Evolutionary conservation across 202 grass and related monocot genomes (phyloP).

Genomic region (Saccharum hybrid): DNA sequence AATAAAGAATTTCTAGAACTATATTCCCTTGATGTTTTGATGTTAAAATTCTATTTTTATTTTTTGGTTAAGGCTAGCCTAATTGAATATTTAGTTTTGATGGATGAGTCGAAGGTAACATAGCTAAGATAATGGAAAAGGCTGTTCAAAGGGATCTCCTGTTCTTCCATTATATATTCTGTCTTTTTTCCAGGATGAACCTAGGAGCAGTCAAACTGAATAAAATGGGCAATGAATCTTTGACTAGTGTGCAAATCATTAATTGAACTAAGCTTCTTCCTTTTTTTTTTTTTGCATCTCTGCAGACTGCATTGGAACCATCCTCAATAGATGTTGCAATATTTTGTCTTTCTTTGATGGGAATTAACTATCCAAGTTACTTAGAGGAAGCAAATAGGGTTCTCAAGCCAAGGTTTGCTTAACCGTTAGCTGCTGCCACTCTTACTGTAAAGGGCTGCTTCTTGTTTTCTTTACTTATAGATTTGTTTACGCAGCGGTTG

Average conservation of each 20-base stretch:
- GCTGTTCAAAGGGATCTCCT: not conserved
- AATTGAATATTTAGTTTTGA: constrained; percentile 1
- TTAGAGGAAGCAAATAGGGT: constrained; percentile 89
- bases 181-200: not conserved
- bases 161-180: not conserved
- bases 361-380: constrained; percentile 81
- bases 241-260: constrained; percentile 9
- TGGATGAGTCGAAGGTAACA: not conserved
- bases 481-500: constrained; percentile 72
- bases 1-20: not conserved
- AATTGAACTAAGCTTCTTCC: constrained; percentile 31
- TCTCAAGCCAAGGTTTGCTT: constrained; percentile 72
- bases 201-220: constrained; percentile 16
- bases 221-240: constrained; percentile 18
- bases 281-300: constrained; percentile 1
- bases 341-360: constrained; percentile 98
- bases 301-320: constrained; percentile 79
- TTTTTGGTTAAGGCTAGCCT: not conserved
- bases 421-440: constrained; percentile 30
- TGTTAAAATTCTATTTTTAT: constrained; percentile 11
- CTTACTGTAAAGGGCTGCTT: not conserved
- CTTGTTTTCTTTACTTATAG: constrained; percentile 26
- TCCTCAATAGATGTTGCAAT: constrained; percentile 85
- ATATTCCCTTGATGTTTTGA: not conserved
- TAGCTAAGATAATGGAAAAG: not conserved